phyloP scores from a whole-genome alignment of 73 alveolate species.

The Tetrahymena elliotti region DNA sequence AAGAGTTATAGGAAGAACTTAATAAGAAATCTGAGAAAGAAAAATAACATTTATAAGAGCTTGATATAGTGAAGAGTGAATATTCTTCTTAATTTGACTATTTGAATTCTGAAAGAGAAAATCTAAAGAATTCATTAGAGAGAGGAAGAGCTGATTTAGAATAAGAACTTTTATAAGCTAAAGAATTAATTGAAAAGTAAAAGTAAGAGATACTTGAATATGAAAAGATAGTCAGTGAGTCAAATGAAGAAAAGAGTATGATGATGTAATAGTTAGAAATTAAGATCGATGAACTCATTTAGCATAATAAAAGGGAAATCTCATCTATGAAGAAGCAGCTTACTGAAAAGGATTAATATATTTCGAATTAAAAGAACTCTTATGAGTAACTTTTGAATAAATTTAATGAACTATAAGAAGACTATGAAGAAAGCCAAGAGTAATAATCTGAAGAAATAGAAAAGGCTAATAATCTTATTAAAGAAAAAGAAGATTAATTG shows the following conservation, averaged over 20 bases:
- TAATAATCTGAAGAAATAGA: background rate
- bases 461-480: background rate
- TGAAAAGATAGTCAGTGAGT: slow-evolving; percentile 7
- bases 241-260: background rate
- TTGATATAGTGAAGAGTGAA: slow-evolving; percentile 9
- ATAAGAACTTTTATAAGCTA: background rate
- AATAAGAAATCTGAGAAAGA: background rate
- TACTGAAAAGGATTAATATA: background rate
- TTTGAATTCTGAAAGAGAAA: slow-evolving; percentile 19
- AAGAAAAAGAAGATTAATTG: background rate
- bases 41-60: slow-evolving; percentile 3
- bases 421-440: background rate
- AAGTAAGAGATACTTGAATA: background rate
- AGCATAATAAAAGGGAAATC: background rate
- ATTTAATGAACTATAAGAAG: background rate
- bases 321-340: background rate
- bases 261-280: background rate
- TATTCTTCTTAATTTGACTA: slow-evolving; percentile 2
- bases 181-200: background rate
- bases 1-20: background rate
- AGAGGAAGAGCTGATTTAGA: background rate
- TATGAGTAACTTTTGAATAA: background rate
- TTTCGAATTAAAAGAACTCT: background rate
- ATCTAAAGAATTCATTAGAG: background rate
- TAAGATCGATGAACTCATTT: background rate